phyloP scores from a whole-genome alignment of 2,329 filamentous ascomycete species.

The Pseudocercospora cruenta region DNA sequence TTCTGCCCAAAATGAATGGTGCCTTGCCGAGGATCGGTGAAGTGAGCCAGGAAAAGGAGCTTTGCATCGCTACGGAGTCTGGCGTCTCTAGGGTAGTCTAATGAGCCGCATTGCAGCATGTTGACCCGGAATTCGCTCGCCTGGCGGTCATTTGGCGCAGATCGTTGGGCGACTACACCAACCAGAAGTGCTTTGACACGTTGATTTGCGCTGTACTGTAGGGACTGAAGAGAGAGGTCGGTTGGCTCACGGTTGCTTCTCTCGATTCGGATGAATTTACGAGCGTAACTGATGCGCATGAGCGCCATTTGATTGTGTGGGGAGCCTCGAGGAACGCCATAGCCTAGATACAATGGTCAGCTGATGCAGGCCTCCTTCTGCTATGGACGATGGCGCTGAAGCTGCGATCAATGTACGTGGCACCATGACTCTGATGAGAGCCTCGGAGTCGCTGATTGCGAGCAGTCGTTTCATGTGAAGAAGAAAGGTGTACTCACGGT shows the following conservation, averaged over 20 bases:
- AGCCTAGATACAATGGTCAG: slow-evolving; percentile 4
- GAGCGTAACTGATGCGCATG: slow-evolving; percentile 15
- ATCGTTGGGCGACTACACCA: slow-evolving; percentile 1
- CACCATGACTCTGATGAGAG: too few species aligned
- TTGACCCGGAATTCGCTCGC: slow-evolving; percentile 40
- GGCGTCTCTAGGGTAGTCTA: slow-evolving; percentile 44
- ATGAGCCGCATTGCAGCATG: slow-evolving; percentile 48
- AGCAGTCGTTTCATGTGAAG: too few species aligned
- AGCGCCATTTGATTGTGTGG: slow-evolving; percentile 18
- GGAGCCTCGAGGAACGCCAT: slow-evolving; percentile 34
- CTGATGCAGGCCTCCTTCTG: too few species aligned
- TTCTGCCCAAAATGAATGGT: slow-evolving; percentile 40
- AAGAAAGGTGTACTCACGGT: slow-evolving; percentile 2
- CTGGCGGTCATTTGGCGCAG: slow-evolving; percentile 1
- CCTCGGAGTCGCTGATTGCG: too few species aligned
- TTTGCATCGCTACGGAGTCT: slow-evolving; percentile 10
- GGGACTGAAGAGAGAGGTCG: slow-evolving; percentile 31
- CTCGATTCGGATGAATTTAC: slow-evolving; percentile 10
- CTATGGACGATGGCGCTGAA: too few species aligned
- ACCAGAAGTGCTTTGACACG: slow-evolving; percentile 4
- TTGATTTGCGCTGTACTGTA: slow-evolving; percentile 29
- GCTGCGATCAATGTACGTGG: too few species aligned
- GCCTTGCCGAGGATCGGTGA: slow-evolving; percentile 46
- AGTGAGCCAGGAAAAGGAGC: slow-evolving; percentile 49
- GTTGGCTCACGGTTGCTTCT: slow-evolving; percentile 20